These are phyloP conservation scores for Oxyria digyna DNA, from an alignment of 148 eudicot species.

Conservation along the genomic window DNA sequence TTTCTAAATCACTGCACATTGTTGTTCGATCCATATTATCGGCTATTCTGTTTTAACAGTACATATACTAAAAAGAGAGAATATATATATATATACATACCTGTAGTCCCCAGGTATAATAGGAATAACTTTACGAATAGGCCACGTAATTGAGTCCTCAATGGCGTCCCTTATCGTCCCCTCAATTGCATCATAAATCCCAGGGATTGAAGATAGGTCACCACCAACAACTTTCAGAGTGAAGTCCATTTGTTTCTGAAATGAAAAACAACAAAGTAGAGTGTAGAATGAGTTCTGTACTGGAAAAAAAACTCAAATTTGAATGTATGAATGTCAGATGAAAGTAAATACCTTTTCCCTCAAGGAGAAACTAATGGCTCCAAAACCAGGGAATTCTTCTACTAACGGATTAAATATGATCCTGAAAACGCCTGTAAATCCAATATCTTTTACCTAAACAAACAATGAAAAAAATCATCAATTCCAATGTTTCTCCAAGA, in stretches of 20 bases:
- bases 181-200: constrained; percentile 92
- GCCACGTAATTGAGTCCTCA: constrained; percentile 98
- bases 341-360: constrained; percentile 63
- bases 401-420: constrained; percentile 86
- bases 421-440: constrained; percentile 84
- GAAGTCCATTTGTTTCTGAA: constrained; percentile 92
- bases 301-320: no score
- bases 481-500: neutral
- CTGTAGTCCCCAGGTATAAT: constrained; percentile 95
- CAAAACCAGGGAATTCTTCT: constrained; percentile 73
- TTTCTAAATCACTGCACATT: constrained; percentile 65
- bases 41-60: neutral
- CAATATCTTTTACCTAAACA: constrained; percentile 75
- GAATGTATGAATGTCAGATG: no score
- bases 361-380: constrained; percentile 73
- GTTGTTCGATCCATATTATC: neutral
- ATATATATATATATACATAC: no score
- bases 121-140: constrained; percentile 87
- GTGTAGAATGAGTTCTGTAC: neutral
- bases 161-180: constrained; percentile 77
- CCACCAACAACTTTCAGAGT: constrained; percentile 94
- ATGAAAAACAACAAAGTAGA: constrained; percentile 3
- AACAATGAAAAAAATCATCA: neutral
- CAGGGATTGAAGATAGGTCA: constrained; percentile 84
- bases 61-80: neutral